A percentile compares a stretch with the other conserved stretches of the same genome.
Conservation (phyloP, 2,329 filamentous ascomycete species). For the Aspergillus quadricinctus region DNA sequence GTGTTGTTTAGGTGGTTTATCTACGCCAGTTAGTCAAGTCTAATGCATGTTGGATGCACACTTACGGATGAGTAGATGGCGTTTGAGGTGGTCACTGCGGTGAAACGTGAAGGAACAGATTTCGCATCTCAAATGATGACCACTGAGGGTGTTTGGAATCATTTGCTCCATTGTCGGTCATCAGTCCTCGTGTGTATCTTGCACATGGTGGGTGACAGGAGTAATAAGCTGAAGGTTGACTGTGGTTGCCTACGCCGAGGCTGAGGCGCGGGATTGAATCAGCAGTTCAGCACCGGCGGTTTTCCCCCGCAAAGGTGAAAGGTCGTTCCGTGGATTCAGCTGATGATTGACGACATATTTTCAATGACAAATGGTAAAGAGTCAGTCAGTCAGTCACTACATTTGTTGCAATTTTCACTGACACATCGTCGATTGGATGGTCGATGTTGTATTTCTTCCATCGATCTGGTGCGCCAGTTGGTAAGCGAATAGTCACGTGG, state of each 20-base stretch:
- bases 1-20: background rate
- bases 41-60: background rate
- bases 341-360: too few relatives aligned
- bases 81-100: background rate
- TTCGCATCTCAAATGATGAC: background rate
- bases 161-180: background rate
- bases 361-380: too few relatives aligned
- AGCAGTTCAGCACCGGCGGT: background rate
- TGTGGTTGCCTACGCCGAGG: background rate
- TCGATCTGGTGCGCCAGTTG: too few relatives aligned
- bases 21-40: background rate
- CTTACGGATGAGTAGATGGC: background rate
- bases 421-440: too few relatives aligned
- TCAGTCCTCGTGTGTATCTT: background rate
- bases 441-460: too few relatives aligned
- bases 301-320: background rate
- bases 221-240: background rate
- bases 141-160: background rate
- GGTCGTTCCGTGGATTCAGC: background rate
- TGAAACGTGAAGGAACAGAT: background rate
- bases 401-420: too few relatives aligned
- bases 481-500: too few relatives aligned
- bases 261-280: background rate
- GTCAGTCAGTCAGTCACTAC: too few relatives aligned
- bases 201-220: background rate